Conservation (phyloP, 2,329 filamentous ascomycete species). For the Epichloe bromicola region DNA sequence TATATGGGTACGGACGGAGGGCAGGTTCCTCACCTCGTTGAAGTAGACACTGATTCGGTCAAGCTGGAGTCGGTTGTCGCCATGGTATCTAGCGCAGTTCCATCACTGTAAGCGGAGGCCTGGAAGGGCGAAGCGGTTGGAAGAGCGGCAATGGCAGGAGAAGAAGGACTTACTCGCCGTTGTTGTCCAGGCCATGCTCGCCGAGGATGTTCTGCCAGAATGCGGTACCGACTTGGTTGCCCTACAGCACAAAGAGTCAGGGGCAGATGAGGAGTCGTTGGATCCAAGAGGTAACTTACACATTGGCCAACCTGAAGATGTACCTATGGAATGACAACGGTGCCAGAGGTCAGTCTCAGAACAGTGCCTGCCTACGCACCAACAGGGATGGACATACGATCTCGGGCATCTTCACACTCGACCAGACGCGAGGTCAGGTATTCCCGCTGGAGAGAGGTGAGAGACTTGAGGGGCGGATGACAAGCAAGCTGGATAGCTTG, state of each 20-base stretch:
- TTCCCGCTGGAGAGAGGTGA: not conserved
- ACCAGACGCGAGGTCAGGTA: not conserved
- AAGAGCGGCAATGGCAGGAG: not conserved
- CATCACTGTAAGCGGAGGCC: not conserved
- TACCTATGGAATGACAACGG: slow-evolving; percentile 49
- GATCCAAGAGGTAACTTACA: slow-evolving; percentile 41
- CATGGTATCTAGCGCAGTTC: slow-evolving; percentile 56
- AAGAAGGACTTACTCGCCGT: slow-evolving; percentile 46
- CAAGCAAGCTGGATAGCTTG: not conserved
- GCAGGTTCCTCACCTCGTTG: slow-evolving; percentile 45
- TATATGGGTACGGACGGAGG: not conserved
- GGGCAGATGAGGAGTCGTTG: not conserved
- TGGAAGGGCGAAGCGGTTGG: not conserved
- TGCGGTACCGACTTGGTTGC: slow-evolving; percentile 99
- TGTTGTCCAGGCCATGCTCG: slow-evolving; percentile 92
- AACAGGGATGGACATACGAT: slow-evolving; percentile 5
- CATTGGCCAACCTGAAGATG: slow-evolving; percentile 99
- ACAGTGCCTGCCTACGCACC: not conserved
- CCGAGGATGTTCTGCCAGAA: slow-evolving; percentile 90
- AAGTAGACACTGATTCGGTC: slow-evolving; percentile 99
- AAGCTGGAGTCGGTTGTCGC: slow-evolving; percentile 93
- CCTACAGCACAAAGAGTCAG: slow-evolving; percentile 40
- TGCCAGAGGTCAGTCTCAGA: slow-evolving; percentile 35
- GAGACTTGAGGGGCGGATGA: not conserved
- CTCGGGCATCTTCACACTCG: slow-evolving; percentile 6